Conservation (phyloP, 225 moss, liverwort and hornwort species). For the Thuidium tamariscinum region DNA sequence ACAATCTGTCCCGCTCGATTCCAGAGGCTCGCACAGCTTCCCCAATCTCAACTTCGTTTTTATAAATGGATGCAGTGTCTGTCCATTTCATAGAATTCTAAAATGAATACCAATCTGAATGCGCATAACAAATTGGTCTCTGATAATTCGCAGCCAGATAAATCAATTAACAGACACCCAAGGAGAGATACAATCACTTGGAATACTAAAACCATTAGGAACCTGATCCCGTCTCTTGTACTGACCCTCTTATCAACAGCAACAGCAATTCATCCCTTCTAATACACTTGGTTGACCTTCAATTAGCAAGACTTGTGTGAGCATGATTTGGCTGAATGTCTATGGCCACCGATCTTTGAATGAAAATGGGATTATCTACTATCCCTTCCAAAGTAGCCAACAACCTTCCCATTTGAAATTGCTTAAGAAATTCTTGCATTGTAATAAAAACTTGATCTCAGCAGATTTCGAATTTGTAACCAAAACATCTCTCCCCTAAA, state of each 20-base stretch:
- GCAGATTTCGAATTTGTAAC: neutral
- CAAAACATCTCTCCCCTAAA: neutral
- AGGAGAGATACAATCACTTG: neutral
- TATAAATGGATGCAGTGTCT: constrained; percentile 89
- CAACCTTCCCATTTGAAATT: neutral
- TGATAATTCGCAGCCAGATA: neutral
- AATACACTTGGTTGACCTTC: neutral
- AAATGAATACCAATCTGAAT: neutral
- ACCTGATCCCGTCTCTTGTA: neutral
- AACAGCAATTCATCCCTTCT: neutral
- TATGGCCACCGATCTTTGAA: neutral
- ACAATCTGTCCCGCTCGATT: constrained; percentile 46
- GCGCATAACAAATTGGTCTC: neutral
- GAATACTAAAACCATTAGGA: neutral
- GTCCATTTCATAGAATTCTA: neutral
- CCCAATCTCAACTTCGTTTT: constrained; percentile 79
- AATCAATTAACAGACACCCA: neutral
- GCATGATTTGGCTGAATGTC: neutral
- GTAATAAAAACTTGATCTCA: neutral
- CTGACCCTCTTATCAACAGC: neutral
- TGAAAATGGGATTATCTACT: neutral
- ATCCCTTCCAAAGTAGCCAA: neutral
- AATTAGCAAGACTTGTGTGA: neutral
- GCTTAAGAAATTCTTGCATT: neutral
- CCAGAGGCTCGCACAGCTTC: constrained; percentile 53